Conservation (phyloP, 768 basidiomycete species). For the Termitomyces heimii region DNA sequence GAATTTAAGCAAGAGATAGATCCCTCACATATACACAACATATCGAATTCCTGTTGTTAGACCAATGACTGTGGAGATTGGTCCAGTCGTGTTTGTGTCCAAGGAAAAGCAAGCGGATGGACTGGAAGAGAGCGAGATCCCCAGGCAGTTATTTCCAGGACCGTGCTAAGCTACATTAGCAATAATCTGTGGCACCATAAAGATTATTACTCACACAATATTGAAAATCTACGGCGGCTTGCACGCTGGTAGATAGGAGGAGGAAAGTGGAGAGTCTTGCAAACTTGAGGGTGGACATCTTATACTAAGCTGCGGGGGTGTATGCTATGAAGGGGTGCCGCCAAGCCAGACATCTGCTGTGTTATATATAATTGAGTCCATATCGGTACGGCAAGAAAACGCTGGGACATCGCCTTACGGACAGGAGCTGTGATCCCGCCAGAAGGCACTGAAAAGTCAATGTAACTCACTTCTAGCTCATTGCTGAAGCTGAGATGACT, state of each 20-base stretch:
- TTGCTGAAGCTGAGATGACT: neutral
- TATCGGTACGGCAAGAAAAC: neutral
- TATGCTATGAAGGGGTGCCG: too few species aligned
- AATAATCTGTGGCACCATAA: neutral
- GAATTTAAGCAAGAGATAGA: neutral
- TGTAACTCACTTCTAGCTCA: neutral
- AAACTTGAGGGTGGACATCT: neutral
- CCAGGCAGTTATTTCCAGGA: neutral
- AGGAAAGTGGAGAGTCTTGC: neutral
- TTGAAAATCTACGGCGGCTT: neutral
- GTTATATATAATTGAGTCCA: neutral
- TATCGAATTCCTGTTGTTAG: neutral
- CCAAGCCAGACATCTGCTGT: neutral
- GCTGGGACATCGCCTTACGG: neutral
- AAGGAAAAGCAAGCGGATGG: neutral
- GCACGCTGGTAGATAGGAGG: neutral
- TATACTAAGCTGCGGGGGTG: neutral
- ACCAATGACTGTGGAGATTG: neutral
- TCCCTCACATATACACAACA: neutral
- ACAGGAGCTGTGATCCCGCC: neutral
- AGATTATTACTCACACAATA: neutral
- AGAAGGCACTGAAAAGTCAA: neutral
- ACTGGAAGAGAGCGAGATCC: neutral
- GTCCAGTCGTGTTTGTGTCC: neutral
- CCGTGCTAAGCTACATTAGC: neutral